Conservation (phyloP, 768 basidiomycete species). For the Panellus pusillus region DNA sequence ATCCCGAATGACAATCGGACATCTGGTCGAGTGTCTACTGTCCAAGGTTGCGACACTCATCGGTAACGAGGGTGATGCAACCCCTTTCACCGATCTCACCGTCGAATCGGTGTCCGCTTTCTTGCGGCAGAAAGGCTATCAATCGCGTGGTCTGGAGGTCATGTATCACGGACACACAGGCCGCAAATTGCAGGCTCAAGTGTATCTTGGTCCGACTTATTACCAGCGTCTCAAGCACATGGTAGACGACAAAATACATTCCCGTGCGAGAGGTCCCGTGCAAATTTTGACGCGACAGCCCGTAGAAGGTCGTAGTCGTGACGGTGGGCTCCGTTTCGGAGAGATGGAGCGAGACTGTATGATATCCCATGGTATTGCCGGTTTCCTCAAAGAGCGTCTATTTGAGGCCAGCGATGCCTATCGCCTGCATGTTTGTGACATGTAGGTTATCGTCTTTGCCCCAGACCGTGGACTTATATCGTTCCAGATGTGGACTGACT, state of each 20-base stretch:
- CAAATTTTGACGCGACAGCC: constrained; percentile 98
- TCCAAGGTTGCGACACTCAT: constrained; percentile 96
- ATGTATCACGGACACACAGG: constrained; percentile 99
- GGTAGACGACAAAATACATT: constrained; percentile 99
- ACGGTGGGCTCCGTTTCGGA: constrained; percentile 98
- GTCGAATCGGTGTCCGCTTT: constrained; percentile 97
- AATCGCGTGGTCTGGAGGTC: constrained; percentile 94
- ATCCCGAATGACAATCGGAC: constrained; percentile 99
- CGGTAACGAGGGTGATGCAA: constrained; percentile 97
- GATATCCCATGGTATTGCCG: constrained; percentile 99
- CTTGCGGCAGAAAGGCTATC: constrained; percentile 88
- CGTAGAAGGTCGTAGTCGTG: constrained; percentile 97
- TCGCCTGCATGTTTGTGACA: constrained; percentile 93
- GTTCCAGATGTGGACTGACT: constrained; percentile 82
- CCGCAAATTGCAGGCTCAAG: constrained; percentile 95
- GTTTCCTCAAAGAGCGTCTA: constrained; percentile 95
- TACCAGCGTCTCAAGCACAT: constrained; percentile 99
- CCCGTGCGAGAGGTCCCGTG: constrained; percentile 93
- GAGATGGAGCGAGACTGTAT: constrained; percentile 99
- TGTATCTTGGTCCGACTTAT: constrained; percentile 98
- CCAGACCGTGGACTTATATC: constrained; percentile 12
- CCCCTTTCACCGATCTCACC: constrained; percentile 97
- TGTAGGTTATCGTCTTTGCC: constrained; percentile 52
- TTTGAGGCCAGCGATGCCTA: constrained; percentile 94
- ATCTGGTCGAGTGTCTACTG: constrained; percentile 96